Evolutionary conservation across 148 eudicot genomes (phyloP).

Genomic region (Arbutus unedo): DNA sequence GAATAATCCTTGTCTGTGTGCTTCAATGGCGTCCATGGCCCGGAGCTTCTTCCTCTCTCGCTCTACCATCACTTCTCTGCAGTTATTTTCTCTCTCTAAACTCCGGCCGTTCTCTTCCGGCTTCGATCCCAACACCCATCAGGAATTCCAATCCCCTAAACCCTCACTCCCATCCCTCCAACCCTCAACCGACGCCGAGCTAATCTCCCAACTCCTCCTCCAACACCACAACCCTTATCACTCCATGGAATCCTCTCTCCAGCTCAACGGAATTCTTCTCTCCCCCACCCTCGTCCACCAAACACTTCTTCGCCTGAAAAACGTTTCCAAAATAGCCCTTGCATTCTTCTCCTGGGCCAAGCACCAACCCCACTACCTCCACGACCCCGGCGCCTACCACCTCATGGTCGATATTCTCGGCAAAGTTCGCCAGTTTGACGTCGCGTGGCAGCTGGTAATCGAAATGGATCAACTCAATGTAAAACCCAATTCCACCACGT

Average conservation of each 20-base stretch:
- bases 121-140: background rate
- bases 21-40: slow-evolving; percentile 7
- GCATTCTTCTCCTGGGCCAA: slow-evolving; percentile 61
- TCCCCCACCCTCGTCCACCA: slow-evolving; percentile 62
- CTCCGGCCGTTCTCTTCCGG: slow-evolving; percentile 13
- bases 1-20: background rate
- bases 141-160: slow-evolving; percentile 16
- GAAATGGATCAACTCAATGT: slow-evolving; percentile 43
- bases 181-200: slow-evolving; percentile 51
- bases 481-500: slow-evolving; percentile 50
- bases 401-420: slow-evolving; percentile 57
- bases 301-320: slow-evolving; percentile 67
- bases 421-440: slow-evolving; percentile 80
- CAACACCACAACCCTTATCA: slow-evolving; percentile 93
- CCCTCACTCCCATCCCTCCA: slow-evolving; percentile 47
- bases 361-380: slow-evolving; percentile 26
- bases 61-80: background rate
- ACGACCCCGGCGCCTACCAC: slow-evolving; percentile 43
- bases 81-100: slow-evolving; percentile 14
- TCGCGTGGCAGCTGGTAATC: slow-evolving; percentile 66
- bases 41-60: background rate
- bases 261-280: slow-evolving; percentile 70
- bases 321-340: slow-evolving; percentile 68
- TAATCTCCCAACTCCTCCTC: slow-evolving; percentile 56
- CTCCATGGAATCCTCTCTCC: slow-evolving; percentile 81